A percentile compares a stretch with the other conserved stretches of the same genome.
phyloP scores from a whole-genome alignment of 2,329 filamentous ascomycete species.

The Colletotrichum eremochloae region DNA sequence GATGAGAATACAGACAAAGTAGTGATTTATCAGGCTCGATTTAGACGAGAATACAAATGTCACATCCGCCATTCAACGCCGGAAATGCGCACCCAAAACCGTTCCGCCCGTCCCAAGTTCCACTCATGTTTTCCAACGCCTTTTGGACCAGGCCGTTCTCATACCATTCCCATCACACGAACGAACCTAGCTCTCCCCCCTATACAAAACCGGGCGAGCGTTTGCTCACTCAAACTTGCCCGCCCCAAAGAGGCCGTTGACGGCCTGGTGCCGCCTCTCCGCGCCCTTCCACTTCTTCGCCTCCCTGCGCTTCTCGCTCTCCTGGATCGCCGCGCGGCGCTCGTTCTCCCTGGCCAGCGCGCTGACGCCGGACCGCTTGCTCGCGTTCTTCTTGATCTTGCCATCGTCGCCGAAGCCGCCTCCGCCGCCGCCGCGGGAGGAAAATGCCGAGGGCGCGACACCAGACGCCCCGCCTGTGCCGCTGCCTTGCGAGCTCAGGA shows the following conservation, averaged over 20 bases:
- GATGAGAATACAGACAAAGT: not conserved
- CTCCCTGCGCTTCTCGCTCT: slow-evolving; percentile 70
- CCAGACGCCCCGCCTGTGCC: slow-evolving; percentile 22
- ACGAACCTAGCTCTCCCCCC: not conserved
- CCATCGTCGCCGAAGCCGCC: slow-evolving; percentile 58
- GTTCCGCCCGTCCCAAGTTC: not conserved
- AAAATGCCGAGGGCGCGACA: slow-evolving; percentile 17
- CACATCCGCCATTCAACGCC: not conserved
- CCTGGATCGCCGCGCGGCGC: slow-evolving; percentile 65
- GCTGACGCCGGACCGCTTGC: slow-evolving; percentile 72
- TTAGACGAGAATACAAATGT: not conserved
- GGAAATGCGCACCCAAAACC: not conserved
- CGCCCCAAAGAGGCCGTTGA: slow-evolving; percentile 70
- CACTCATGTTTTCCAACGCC: not conserved
- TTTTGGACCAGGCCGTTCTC: not conserved
- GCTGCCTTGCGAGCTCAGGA: slow-evolving; percentile 52
- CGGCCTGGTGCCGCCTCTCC: slow-evolving; percentile 67
- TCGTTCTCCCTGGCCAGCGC: slow-evolving; percentile 73
- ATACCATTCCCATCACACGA: not conserved
- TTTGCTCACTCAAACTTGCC: slow-evolving; percentile 64
- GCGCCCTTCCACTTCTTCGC: slow-evolving; percentile 70
- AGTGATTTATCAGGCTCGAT: not conserved
- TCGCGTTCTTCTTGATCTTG: slow-evolving; percentile 71
- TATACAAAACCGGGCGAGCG: not conserved
- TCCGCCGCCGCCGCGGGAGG: slow-evolving; percentile 24